Evolutionary conservation across 2,329 filamentous ascomycete genomes (phyloP).

Genomic region (Paraphoma sp.): DNA sequence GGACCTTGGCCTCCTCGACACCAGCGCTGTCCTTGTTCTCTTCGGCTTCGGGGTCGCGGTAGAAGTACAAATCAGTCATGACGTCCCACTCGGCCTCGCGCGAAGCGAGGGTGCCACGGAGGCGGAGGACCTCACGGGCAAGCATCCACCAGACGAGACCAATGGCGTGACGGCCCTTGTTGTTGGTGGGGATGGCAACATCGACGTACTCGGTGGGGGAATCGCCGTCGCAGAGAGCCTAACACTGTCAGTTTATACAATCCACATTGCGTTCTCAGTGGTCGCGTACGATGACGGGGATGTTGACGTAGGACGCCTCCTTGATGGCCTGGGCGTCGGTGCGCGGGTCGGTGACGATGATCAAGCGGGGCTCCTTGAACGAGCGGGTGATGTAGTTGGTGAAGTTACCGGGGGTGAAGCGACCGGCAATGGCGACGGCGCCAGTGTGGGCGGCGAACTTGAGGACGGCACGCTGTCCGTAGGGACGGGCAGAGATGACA

Average conservation of each 20-base stretch:
- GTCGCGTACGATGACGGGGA: conserved; percentile 79
- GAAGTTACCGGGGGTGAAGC: conserved; percentile 99
- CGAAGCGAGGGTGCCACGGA: conserved; percentile 94
- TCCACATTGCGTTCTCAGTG: not conserved
- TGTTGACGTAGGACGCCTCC: conserved; percentile 99
- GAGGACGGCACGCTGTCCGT: conserved; percentile 98
- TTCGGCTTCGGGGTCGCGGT: conserved; percentile 99
- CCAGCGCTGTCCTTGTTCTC: conserved; percentile 92
- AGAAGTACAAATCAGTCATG: conserved; percentile 99
- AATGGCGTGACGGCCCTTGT: conserved; percentile 99
- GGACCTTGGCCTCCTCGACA: conserved; percentile 83
- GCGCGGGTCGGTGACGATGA: conserved; percentile 98
- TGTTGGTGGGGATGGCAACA: conserved; percentile 99
- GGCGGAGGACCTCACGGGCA: conserved; percentile 98
- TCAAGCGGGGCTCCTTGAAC: conserved; percentile 99
- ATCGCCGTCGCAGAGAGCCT: conserved; percentile 96
- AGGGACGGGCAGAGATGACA: conserved; percentile 99
- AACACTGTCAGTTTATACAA: conserved; percentile 11
- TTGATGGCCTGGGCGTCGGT: conserved; percentile 99
- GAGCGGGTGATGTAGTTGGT: conserved; percentile 99
- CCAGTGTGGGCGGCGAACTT: conserved; percentile 99
- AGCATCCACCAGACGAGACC: conserved; percentile 99
- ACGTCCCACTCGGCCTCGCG: conserved; percentile 98
- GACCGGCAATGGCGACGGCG: conserved; percentile 96
- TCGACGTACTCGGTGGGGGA: conserved; percentile 99